Evolutionary conservation across 2,329 filamentous ascomycete genomes (phyloP).

Genomic region (Alternaria sp.): DNA sequence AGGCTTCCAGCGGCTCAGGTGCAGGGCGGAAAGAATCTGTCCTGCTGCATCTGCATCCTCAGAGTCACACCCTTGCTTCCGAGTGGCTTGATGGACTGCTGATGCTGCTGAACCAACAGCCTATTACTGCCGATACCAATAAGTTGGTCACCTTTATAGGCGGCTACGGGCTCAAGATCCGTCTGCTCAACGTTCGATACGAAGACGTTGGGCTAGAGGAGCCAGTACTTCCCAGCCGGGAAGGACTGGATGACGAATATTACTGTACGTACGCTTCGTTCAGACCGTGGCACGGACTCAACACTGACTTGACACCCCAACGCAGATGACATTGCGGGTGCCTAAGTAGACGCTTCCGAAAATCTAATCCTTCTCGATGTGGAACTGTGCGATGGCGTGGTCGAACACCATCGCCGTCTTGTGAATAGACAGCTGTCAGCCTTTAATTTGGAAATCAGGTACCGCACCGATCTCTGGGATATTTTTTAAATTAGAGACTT

Average conservation of each 20-base stretch:
- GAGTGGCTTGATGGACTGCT: constrained; percentile 97
- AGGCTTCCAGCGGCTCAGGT: constrained; percentile 44
- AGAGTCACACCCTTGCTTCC: constrained; percentile 81
- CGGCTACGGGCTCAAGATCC: constrained; percentile 91
- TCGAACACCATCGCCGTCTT: background rate
- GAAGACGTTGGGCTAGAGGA: constrained; percentile 77
- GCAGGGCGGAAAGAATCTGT: constrained; percentile 68
- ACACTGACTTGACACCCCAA: constrained; percentile 9
- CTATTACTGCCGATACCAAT: constrained; percentile 95
- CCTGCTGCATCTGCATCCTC: constrained; percentile 82
- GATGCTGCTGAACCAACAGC: constrained; percentile 93
- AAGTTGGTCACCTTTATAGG: constrained; percentile 85
- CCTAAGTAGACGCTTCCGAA: constrained; percentile 13
- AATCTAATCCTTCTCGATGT: constrained; percentile 3
- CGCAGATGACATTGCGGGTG: constrained; percentile 21
- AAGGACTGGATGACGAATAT: constrained; percentile 90
- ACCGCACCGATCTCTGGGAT: constrained; percentile 7
- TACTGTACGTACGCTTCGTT: constrained; percentile 71
- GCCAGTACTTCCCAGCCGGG: constrained; percentile 79
- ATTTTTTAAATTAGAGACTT: background rate
- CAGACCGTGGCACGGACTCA: constrained; percentile 22
- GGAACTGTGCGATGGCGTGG: constrained; percentile 11
- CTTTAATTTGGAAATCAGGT: constrained; percentile 1
- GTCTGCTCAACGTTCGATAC: constrained; percentile 87
- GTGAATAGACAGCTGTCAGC: constrained; percentile 1